Percentiles rank a stretch among this genome's conserved stretches.
Conservation (phyloP, 2,329 filamentous ascomycete species). For the Periconia digitata region DNA sequence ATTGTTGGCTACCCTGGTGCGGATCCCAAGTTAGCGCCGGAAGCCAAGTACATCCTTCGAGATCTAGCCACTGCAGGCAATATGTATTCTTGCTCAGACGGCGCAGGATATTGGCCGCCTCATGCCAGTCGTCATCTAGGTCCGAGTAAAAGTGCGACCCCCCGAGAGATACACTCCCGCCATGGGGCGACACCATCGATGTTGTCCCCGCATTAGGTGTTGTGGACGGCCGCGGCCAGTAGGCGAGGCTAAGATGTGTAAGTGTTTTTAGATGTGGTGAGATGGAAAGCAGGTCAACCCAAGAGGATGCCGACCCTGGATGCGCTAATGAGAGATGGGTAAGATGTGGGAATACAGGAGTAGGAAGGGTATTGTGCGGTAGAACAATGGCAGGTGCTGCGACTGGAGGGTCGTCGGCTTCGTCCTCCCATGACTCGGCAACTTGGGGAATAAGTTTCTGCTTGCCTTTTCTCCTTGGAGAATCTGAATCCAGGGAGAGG, state of each 20-base stretch:
- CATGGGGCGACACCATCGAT: constrained; percentile 46
- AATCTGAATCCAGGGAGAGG: constrained; percentile 10
- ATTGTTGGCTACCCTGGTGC: no score
- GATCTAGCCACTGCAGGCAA: constrained; percentile 62
- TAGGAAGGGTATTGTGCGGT: constrained; percentile 18
- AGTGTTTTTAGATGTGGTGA: constrained; percentile 57
- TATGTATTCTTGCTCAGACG: constrained; percentile 59
- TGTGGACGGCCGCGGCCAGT: constrained; percentile 63
- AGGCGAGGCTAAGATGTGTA: constrained; percentile 63
- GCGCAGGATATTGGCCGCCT: constrained; percentile 59
- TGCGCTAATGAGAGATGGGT: constrained; percentile 62
- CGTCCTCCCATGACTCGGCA: constrained; percentile 53
- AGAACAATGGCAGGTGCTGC: constrained; percentile 6
- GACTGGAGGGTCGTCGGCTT: constrained; percentile 19
- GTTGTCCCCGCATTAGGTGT: constrained; percentile 55
- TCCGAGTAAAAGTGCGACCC: constrained; percentile 57
- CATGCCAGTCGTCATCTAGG: constrained; percentile 57
- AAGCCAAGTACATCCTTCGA: constrained; percentile 63
- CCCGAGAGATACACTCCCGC: constrained; percentile 51
- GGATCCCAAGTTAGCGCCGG: constrained; percentile 51
- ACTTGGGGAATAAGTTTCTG: constrained; percentile 20
- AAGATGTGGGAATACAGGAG: constrained; percentile 52
- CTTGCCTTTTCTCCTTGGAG: constrained; percentile 13
- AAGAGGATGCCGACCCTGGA: constrained; percentile 52
- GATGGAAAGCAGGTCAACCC: constrained; percentile 57